These are phyloP conservation scores for Mrakiaceae sp. DNA, from an alignment of 1,284 basidiomycete species.

Conservation along the genomic window DNA sequence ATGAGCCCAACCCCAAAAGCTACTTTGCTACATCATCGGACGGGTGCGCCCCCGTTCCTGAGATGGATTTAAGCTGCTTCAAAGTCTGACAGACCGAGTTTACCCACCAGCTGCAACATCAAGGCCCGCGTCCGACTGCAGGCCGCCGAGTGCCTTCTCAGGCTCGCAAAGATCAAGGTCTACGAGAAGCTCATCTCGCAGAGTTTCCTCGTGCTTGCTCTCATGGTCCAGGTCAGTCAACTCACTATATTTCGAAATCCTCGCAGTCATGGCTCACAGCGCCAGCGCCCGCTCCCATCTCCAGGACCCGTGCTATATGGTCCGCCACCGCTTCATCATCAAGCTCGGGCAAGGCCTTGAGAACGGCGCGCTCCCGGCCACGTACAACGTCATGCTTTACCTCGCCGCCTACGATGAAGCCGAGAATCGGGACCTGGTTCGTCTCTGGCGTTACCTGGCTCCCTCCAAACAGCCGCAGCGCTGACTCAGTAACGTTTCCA, in stretches of 20 bases:
- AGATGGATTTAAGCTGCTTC: not conserved
- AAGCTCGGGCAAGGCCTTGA: conserved; percentile 59
- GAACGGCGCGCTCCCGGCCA: conserved; percentile 50
- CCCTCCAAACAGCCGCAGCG: not conserved
- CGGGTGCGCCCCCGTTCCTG: conserved; percentile 43
- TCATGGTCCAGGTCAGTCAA: conserved; percentile 58
- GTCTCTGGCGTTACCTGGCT: too few relatives aligned
- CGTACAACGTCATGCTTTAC: conserved; percentile 76
- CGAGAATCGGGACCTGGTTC: conserved; percentile 37
- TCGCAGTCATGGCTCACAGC: not conserved
- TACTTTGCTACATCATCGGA: conserved; percentile 34
- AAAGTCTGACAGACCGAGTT: not conserved
- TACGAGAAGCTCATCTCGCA: conserved; percentile 52
- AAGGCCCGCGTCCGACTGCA: conserved; percentile 41
- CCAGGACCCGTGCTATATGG: conserved; percentile 77
- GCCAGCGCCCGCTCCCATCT: conserved; percentile 9
- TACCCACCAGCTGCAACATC: conserved; percentile 41
- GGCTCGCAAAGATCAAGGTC: conserved; percentile 53
- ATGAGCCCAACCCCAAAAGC: conserved; percentile 37
- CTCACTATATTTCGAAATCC: not conserved
- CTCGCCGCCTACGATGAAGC: conserved; percentile 79
- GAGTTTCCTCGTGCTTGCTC: conserved; percentile 58
- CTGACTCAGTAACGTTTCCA: too few relatives aligned
- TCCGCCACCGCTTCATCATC: conserved; percentile 64
- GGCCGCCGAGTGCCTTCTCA: conserved; percentile 37